Evolutionary conservation across 352 stramenopile species (phyloP).

Genomic region (Phytophthora nicotianae): DNA sequence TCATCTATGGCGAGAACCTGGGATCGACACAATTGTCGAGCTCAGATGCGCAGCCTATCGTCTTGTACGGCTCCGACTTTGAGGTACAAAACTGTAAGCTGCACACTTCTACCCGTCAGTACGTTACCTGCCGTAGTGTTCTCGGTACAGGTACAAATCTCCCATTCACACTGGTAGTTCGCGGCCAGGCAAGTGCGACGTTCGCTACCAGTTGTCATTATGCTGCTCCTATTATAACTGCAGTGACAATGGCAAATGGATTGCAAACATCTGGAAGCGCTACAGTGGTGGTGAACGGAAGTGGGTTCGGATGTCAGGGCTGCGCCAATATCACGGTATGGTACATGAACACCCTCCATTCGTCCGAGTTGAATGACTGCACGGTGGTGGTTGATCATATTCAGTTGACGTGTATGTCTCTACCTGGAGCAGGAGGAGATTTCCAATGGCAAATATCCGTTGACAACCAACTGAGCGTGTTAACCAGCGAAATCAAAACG

Average conservation of each 20-base stretch:
- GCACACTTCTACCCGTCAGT: slow-evolving; percentile 17
- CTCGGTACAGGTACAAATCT: slow-evolving; percentile 46
- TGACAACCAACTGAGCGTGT: slow-evolving; percentile 36
- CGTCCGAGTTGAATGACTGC: slow-evolving; percentile 47
- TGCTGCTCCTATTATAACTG: slow-evolving; percentile 33
- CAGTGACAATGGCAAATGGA: slow-evolving; percentile 7
- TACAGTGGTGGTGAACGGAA: slow-evolving; percentile 44
- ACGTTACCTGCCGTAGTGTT: slow-evolving; percentile 46
- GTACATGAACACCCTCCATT: slow-evolving; percentile 51
- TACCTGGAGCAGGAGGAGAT: slow-evolving; percentile 38
- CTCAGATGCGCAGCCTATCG: slow-evolving; percentile 17
- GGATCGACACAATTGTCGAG: slow-evolving; percentile 23
- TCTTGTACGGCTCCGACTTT: slow-evolving; percentile 48
- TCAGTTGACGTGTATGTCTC: slow-evolving; percentile 41
- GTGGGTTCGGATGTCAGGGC: slow-evolving; percentile 48
- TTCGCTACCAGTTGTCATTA: slow-evolving; percentile 42
- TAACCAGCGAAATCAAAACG: slow-evolving; percentile 9
- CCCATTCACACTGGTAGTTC: slow-evolving; percentile 39
- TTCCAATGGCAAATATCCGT: slow-evolving; percentile 52
- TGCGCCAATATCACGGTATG: slow-evolving; percentile 33
- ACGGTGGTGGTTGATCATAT: slow-evolving; percentile 47
- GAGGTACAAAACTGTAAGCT: slow-evolving; percentile 38
- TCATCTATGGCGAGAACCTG: slow-evolving; percentile 54
- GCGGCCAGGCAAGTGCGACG: slow-evolving; percentile 36
- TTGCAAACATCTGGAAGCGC: slow-evolving; percentile 44